Evolutionary conservation across 352 stramenopile genomes (phyloP).

Genomic region (Globisporangium recalcitrans): DNA sequence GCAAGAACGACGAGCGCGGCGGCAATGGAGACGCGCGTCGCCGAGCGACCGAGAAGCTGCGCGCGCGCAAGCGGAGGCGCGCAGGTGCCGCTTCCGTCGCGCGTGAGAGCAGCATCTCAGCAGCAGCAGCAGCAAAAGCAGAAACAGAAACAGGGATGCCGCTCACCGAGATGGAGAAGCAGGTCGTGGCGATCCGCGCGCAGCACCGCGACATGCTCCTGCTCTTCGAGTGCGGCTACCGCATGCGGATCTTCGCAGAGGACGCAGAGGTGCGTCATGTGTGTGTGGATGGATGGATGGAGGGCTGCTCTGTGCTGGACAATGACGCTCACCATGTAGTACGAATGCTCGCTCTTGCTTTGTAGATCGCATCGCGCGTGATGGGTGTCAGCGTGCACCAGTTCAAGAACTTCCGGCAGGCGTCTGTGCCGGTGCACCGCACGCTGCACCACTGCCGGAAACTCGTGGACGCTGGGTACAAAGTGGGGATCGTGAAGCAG

Average conservation of each 20-base stretch:
- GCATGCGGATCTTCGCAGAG: constrained; percentile 68
- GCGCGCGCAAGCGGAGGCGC: constrained; percentile 8
- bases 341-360: neutral
- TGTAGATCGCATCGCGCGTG: constrained; percentile 27
- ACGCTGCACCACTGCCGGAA: constrained; percentile 32
- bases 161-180: constrained; percentile 67
- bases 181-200: constrained; percentile 51
- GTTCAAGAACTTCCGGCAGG: constrained; percentile 36
- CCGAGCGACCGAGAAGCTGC: neutral
- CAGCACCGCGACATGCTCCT: constrained; percentile 44
- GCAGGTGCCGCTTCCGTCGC: neutral
- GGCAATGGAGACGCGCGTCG: neutral
- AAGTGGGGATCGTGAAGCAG: constrained; percentile 71
- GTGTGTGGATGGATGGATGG: no score
- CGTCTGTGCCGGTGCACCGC: constrained; percentile 45
- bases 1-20: neutral
- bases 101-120: neutral
- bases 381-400: constrained; percentile 33
- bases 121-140: neutral
- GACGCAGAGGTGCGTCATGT: constrained; percentile 42
- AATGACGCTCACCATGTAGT: neutral
- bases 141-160: neutral
- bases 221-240: constrained; percentile 79
- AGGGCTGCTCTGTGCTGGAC: neutral
- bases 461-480: constrained; percentile 41